Conservation (phyloP, 306 rosid genomes). For the Cucurbita pepo region DNA sequence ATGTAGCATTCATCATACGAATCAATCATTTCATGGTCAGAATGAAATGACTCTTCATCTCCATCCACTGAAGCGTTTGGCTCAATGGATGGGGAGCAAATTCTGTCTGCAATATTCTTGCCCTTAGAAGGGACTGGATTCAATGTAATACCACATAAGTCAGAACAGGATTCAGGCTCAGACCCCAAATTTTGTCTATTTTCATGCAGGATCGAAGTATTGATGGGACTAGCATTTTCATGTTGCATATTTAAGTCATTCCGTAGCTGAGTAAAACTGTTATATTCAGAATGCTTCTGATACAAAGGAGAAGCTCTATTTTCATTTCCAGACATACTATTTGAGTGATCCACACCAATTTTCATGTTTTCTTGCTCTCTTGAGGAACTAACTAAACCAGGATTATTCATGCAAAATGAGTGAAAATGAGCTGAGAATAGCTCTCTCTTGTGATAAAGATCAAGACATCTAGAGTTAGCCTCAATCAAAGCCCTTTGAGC, state of each 20-base stretch:
- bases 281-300: slow-evolving; percentile 39
- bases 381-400: slow-evolving; percentile 44
- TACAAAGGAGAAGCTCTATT: slow-evolving; percentile 32
- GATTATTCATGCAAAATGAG: slow-evolving; percentile 40
- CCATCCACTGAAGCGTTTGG: slow-evolving; percentile 48
- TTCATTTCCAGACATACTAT: slow-evolving; percentile 32
- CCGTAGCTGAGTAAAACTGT: slow-evolving; percentile 30
- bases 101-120: slow-evolving; percentile 33
- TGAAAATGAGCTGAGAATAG: slow-evolving; percentile 46
- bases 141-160: slow-evolving; percentile 68
- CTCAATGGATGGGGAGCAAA: slow-evolving; percentile 49
- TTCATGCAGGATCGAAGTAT: slow-evolving; percentile 19
- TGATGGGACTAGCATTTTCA: slow-evolving; percentile 20
- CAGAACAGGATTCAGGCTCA: slow-evolving; percentile 60
- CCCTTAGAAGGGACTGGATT: slow-evolving; percentile 46
- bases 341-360: slow-evolving; percentile 31
- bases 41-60: slow-evolving; percentile 53
- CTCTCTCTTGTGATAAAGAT: slow-evolving; percentile 70
- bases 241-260: slow-evolving; percentile 36
- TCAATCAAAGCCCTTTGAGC: slow-evolving; percentile 72
- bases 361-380: slow-evolving; percentile 42
- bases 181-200: slow-evolving; percentile 39
- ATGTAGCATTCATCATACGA: slow-evolving; percentile 17
- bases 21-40: slow-evolving; percentile 28
- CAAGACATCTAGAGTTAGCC: slow-evolving; percentile 67